Evolutionary conservation across 2,329 filamentous ascomycete species (phyloP), one percentile per base, ranked within the genome.

Genomic region (Karstenula rhodostoma): DNA sequence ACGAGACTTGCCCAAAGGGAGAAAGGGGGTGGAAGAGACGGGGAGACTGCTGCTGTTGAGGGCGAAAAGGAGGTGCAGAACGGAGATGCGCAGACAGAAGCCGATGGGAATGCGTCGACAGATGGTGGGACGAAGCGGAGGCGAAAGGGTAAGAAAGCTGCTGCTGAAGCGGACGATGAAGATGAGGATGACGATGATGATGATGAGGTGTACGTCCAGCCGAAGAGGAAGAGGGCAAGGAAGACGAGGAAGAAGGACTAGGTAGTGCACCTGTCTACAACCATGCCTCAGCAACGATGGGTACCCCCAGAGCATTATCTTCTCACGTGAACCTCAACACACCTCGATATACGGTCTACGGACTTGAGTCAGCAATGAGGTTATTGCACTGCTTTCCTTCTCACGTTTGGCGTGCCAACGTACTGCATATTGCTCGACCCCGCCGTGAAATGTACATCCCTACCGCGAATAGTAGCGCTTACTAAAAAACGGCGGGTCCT

Each of bases 1-100:
- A 67, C 62, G 44, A 68, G 62, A 44, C 44, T 77, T 52, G 72
- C 73, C 44, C 68, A 72, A 60, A 67, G 69, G 56, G 72, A 71
- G 53, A 71, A 66, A 43, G 67, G 68, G 48, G 68, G 59, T 49
- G 67, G 43, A 13, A 64, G 53, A n/a, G 67, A 67, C 19, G 65
- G 58, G 27, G 65, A 65, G 4, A 63, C 64, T 43, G 49, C 49
- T 52, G 33, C 5, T 15, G 29, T 15, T 17, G 29, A 60, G 37
- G 8, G 47, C 43, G 25, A 65, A 61, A 47, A 59, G 58, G 43
- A 60, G 60, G 51, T 60, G 56, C 61, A 63, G 12, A 63, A 57
- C 46, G 63, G 54, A 22, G 61, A 52, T 44, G 63, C 61, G 4
- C 58, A 65, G 25, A 63, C 29, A 13, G 35, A 54, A 27, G 48